phyloP scores from a whole-genome alignment of 495 filamentous ascomycete genomes.

The Tuber microsphaerosporum region DNA sequence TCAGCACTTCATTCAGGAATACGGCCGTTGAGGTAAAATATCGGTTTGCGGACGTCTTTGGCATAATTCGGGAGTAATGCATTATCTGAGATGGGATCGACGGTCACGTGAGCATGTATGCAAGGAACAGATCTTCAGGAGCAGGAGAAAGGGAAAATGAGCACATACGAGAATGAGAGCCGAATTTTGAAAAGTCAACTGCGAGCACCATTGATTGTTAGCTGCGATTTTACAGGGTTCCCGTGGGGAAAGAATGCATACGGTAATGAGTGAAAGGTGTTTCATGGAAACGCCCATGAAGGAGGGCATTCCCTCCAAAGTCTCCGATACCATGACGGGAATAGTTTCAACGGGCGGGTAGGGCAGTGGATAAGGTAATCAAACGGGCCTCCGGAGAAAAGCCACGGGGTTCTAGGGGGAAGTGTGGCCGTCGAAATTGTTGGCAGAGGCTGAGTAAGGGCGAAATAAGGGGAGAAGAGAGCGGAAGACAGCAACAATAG shows the following conservation, averaged over 20 bases:
- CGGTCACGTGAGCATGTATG: slow-evolving; percentile 17
- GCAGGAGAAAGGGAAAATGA: not conserved
- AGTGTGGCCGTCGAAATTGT: not conserved
- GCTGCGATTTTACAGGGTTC: not conserved
- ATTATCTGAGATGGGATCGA: slow-evolving; percentile 53
- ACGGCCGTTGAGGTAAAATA: slow-evolving; percentile 93
- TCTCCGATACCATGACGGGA: slow-evolving; percentile 35
- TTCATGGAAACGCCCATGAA: slow-evolving; percentile 64
- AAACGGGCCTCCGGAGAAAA: not conserved
- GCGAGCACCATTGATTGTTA: slow-evolving; percentile 35
- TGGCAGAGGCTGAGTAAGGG: not conserved
- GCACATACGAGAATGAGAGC: slow-evolving; percentile 61
- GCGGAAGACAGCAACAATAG: not conserved
- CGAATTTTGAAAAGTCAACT: slow-evolving; percentile 77
- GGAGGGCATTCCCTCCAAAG: slow-evolving; percentile 34
- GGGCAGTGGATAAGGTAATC: not conserved
- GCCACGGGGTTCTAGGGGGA: not conserved
- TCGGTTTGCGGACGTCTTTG: slow-evolving; percentile 66
- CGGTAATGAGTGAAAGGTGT: slow-evolving; percentile 69
- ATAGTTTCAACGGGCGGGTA: not conserved
- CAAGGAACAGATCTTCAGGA: not conserved
- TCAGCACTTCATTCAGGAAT: slow-evolving; percentile 86
- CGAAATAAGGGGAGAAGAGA: not conserved
- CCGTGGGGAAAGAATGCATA: slow-evolving; percentile 45
- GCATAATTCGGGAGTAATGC: slow-evolving; percentile 93